phyloP scores from a whole-genome alignment of 139 green algal species.

The Chlamydomonas applanata region DNA sequence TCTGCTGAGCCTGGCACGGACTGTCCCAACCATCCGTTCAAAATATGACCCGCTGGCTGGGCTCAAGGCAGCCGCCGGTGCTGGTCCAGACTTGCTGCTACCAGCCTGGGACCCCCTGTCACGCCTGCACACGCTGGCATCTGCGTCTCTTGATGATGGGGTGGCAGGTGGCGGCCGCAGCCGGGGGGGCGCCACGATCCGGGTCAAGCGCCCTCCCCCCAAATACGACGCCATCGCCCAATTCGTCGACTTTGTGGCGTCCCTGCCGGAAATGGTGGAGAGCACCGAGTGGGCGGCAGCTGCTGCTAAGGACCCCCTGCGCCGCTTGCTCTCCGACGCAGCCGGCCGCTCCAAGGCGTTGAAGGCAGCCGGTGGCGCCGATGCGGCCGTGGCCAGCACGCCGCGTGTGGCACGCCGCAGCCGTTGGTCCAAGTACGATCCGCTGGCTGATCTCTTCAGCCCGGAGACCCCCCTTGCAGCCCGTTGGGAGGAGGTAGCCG shows the following conservation, averaged over 20 bases:
- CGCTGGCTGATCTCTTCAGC: background rate
- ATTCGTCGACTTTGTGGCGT: background rate
- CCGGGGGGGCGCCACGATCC: background rate
- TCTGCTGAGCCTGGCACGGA: too few species aligned
- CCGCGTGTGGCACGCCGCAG: background rate
- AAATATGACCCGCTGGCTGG: too few species aligned
- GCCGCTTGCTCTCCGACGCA: too few species aligned
- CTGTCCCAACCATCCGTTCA: too few species aligned
- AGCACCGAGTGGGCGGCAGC: background rate
- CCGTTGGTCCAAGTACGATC: background rate
- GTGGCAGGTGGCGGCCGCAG: background rate
- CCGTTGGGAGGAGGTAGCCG: background rate
- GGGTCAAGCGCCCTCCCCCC: background rate
- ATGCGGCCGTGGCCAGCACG: background rate
- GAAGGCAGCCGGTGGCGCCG: too few species aligned
- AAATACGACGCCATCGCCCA: slow-evolving; percentile 1
- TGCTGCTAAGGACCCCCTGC: too few species aligned
- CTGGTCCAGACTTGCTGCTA: background rate
- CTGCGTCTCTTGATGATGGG: background rate
- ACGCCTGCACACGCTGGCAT: background rate
- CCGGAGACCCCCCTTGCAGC: too few species aligned
- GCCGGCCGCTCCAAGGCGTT: background rate
- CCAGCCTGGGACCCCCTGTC: background rate
- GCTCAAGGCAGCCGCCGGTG: background rate
- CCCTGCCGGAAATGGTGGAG: background rate